These are phyloP conservation scores for Rhodotorula diobovata DNA, from an alignment of 768 basidiomycete species.

Conservation along the genomic window DNA sequence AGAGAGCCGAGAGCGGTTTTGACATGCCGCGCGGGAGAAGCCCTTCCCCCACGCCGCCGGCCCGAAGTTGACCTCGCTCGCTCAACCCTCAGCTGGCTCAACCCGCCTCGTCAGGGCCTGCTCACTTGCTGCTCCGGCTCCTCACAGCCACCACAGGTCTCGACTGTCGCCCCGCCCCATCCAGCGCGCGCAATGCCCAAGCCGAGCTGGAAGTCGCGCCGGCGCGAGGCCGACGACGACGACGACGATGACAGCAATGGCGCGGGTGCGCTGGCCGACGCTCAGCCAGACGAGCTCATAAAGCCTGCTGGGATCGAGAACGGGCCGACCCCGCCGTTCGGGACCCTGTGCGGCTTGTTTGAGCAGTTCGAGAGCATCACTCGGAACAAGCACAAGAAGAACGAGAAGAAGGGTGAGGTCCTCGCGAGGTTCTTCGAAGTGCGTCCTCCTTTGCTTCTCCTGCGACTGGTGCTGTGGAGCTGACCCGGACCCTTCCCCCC, in stretches of 20 bases:
- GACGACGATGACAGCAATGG: not conserved
- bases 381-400: constrained; percentile 19
- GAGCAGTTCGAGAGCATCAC: constrained; percentile 33
- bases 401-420: constrained; percentile 16
- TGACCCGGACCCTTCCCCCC: not conserved
- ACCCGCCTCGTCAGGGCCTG: too few relatives aligned
- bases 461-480: not conserved
- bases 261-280: not conserved
- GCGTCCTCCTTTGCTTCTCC: not conserved
- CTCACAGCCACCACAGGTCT: not conserved
- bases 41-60: too few relatives aligned
- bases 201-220: not conserved
- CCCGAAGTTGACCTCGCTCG: too few relatives aligned
- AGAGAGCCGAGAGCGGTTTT: not conserved
- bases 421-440: constrained; percentile 23
- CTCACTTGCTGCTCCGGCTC: too few relatives aligned
- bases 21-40: not conserved
- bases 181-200: not conserved
- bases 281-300: constrained; percentile 16
- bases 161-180: not conserved
- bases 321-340: constrained; percentile 4
- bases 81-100: not conserved
- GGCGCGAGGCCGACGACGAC: not conserved
- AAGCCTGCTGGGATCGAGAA: constrained; percentile 20
- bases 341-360: constrained; percentile 1